Evolutionary conservation across 805 yeast genomes (phyloP).

Genomic region (Priceomyces castillae): DNA sequence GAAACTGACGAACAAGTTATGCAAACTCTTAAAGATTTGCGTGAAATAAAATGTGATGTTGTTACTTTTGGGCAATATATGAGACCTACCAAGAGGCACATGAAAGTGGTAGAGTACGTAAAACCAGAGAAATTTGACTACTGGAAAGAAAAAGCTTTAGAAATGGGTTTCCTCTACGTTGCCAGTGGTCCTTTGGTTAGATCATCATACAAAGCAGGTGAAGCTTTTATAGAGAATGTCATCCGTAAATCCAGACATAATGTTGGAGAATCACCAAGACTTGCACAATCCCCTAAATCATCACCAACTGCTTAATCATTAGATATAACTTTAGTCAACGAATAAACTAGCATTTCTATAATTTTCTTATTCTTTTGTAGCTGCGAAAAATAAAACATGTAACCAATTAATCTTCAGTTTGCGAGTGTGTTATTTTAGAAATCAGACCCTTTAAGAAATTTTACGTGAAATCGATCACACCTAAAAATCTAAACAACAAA

Average conservation of each 20-base stretch:
- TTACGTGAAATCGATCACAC: background rate
- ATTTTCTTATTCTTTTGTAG: background rate
- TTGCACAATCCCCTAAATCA: constrained; percentile 16
- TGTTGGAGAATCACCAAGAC: constrained; percentile 41
- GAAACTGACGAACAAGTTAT: constrained; percentile 89
- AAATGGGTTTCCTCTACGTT: constrained; percentile 91
- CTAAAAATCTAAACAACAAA: background rate
- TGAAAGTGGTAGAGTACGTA: constrained; percentile 95
- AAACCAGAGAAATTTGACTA: constrained; percentile 91
- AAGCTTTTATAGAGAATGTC: constrained; percentile 92
- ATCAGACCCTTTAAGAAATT: constrained; percentile 1
- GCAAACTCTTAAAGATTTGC: constrained; percentile 71
- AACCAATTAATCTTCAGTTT: background rate
- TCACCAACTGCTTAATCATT: background rate
- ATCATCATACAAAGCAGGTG: constrained; percentile 97
- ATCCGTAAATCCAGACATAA: constrained; percentile 67
- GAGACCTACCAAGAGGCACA: constrained; percentile 98
- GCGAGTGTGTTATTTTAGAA: background rate
- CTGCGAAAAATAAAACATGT: constrained; percentile 1
- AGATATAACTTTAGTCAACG: background rate
- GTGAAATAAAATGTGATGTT: constrained; percentile 80
- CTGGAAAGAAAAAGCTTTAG: constrained; percentile 85
- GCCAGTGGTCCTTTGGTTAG: constrained; percentile 97
- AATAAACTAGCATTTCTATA: background rate
- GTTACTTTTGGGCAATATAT: constrained; percentile 98